Evolutionary conservation across 169 alveolate genomes (phyloP), one percentile per base, ranked within the genome.

Genomic region (Plasmodium vivax): DNA sequence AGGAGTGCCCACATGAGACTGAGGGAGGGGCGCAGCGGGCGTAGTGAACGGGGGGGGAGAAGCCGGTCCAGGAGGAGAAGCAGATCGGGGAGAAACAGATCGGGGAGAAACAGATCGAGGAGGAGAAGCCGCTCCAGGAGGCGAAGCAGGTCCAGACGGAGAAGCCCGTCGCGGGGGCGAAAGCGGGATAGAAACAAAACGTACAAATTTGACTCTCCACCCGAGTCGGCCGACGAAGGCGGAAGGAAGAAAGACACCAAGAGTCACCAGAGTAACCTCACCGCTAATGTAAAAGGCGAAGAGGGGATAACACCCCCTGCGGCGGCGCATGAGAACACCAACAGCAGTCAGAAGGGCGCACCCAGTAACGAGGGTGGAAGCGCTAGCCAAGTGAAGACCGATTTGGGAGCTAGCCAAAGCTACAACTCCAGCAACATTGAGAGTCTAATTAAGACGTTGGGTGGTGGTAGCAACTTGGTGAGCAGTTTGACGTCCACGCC

Each of bases 141-240:
- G 30, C 10, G 87, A 8, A 81, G 87, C 12, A 34, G 73, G n/a
- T 43, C 54, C 16, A 45, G 73, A 10, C 30, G 41, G 7, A 72
- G 62, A 0, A 82, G 88, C 38, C 8, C 41, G 32, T 9, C 71
- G 14, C 1, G 32, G 30, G 30, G 58, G 74, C 3, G 58, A 38
- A 1, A 41, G 7, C 16, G 54, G 36, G 93, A 87, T 9, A 38
- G 82, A 7, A 19, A 43, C 71, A 84, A 84, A 72, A 87, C 19
- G 34, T 87, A 87, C 45, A 87, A 87, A 56, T 87, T 87, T 77
- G 93, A 87, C 56, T 87, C 93, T 43, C 93, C 93, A 10, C 93
- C 93, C 3, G 74, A 77, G 23, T 87, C 93, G 23, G 41, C 14
- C 36, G 68, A 79, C 16, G 93, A 87, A 7, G 54, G 30, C 1